Conservation (phyloP, 331 rosid genomes). For the Rosa hybrid region DNA sequence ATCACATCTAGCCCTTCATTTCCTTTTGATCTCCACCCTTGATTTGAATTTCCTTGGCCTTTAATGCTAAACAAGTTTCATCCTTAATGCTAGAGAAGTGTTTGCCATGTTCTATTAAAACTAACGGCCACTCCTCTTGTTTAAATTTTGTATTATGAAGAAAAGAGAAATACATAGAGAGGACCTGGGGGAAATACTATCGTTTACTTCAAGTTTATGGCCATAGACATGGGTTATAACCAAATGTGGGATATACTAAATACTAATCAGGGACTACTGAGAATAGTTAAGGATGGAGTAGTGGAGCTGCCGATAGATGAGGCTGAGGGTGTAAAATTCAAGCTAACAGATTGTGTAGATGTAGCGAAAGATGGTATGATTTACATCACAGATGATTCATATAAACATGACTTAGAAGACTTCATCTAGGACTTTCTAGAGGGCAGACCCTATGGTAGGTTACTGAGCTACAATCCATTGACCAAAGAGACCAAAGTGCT, state of each 20-base stretch:
- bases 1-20: too few species aligned
- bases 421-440: slow-evolving; percentile 35
- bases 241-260: neutral
- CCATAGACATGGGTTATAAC: neutral
- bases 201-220: too few species aligned
- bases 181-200: too few species aligned
- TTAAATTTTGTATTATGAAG: too few species aligned
- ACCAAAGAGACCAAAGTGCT: slow-evolving; percentile 53
- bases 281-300: slow-evolving; percentile 26
- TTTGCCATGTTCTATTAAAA: too few species aligned
- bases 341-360: slow-evolving; percentile 54
- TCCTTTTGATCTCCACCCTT: too few species aligned
- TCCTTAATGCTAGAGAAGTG: too few species aligned
- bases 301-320: slow-evolving; percentile 48
- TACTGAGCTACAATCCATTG: slow-evolving; percentile 56
- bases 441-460: slow-evolving; percentile 66
- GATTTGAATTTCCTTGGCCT: too few species aligned
- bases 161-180: too few species aligned
- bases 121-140: too few species aligned
- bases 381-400: slow-evolving; percentile 77
- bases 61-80: too few species aligned
- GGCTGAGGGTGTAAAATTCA: slow-evolving; percentile 52
- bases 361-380: slow-evolving; percentile 62
- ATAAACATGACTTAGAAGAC: slow-evolving; percentile 26
- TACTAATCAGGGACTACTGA: slow-evolving; percentile 38